These are phyloP conservation scores for Suillus luteus DNA, from an alignment of 768 basidiomycete species.

Conservation along the genomic window DNA sequence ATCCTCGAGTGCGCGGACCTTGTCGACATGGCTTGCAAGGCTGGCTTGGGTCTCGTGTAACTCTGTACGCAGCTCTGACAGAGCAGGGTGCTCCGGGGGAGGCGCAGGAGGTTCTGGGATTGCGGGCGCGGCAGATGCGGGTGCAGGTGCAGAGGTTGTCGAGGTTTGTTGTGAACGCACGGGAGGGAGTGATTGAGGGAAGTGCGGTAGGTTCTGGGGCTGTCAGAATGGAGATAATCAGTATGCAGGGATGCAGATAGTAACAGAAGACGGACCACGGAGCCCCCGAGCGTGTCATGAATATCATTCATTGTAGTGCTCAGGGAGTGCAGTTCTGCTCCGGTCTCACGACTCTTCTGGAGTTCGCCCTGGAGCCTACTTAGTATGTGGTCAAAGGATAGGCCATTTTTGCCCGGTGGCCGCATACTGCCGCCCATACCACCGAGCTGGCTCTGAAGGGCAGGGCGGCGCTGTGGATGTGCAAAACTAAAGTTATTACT, in stretches of 20 bases:
- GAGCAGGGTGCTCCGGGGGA: slow-evolving; percentile 14
- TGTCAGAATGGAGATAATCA: slow-evolving; percentile 30
- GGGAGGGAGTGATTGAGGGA: slow-evolving; percentile 66
- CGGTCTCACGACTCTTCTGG: slow-evolving; percentile 94
- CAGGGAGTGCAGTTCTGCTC: slow-evolving; percentile 78
- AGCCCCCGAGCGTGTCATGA: slow-evolving; percentile 86
- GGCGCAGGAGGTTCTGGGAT: slow-evolving; percentile 23
- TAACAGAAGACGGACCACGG: slow-evolving; percentile 53
- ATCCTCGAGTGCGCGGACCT: slow-evolving; percentile 79
- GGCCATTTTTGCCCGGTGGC: slow-evolving; percentile 77
- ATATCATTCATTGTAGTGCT: slow-evolving; percentile 86
- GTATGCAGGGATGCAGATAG: slow-evolving; percentile 8
- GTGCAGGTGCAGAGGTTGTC: slow-evolving; percentile 24
- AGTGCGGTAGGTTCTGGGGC: slow-evolving; percentile 64
- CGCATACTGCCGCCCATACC: slow-evolving; percentile 75
- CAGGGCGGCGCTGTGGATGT: slow-evolving; percentile 53
- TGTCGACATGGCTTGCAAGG: slow-evolving; percentile 77
- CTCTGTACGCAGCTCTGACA: slow-evolving; percentile 76
- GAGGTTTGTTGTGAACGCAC: slow-evolving; percentile 47
- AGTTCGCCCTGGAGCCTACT: slow-evolving; percentile 88
- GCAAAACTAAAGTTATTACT: slow-evolving; percentile 45
- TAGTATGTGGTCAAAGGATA: slow-evolving; percentile 92
- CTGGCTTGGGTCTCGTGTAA: slow-evolving; percentile 82
- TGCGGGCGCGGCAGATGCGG: slow-evolving; percentile 17
- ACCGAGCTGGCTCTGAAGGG: slow-evolving; percentile 68